Conservation (phyloP, 202 grass and related monocot genomes). For the Panicum virgatum region DNA sequence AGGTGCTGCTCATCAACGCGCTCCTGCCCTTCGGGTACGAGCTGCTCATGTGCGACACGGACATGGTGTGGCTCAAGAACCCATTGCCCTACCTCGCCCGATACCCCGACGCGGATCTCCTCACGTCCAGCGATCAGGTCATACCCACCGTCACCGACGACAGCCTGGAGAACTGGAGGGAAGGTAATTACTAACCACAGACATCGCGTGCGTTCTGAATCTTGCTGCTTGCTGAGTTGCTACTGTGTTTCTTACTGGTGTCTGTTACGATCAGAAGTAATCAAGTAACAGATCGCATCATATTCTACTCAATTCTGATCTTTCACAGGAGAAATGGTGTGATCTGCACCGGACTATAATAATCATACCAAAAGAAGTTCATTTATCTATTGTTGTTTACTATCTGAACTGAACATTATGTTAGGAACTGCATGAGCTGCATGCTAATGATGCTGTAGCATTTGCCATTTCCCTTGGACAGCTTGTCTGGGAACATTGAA, state of each 20-base stretch:
- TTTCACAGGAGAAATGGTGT: conserved; percentile 22
- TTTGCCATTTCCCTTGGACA: conserved; percentile 2
- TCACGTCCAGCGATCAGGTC: conserved; percentile 94
- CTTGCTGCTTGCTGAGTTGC: neutral
- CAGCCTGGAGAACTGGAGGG: conserved; percentile 87
- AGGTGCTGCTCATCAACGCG: conserved; percentile 91
- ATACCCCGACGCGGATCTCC: conserved; percentile 85
- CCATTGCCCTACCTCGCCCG: conserved; percentile 84
- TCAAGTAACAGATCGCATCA: neutral
- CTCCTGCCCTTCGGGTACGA: conserved; percentile 88
- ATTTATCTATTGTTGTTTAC: neutral
- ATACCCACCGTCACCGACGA: conserved; percentile 92
- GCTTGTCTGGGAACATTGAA: neutral
- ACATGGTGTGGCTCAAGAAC: conserved; percentile 99
- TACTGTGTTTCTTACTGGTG: neutral
- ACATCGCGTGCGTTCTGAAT: neutral
- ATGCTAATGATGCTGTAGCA: neutral
- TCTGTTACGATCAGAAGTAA: neutral
- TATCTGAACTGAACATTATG: conserved; percentile 19
- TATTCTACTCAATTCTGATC: neutral
- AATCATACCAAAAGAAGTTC: neutral
- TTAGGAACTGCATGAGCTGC: neutral
- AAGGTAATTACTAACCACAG: conserved; percentile 60
- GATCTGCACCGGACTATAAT: neutral
- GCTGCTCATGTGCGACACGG: conserved; percentile 97